These are phyloP conservation scores for Pseudovirgaria hyperparasitica DNA, from an alignment of 2,329 filamentous ascomycete genomes.

Conservation along the genomic window DNA sequence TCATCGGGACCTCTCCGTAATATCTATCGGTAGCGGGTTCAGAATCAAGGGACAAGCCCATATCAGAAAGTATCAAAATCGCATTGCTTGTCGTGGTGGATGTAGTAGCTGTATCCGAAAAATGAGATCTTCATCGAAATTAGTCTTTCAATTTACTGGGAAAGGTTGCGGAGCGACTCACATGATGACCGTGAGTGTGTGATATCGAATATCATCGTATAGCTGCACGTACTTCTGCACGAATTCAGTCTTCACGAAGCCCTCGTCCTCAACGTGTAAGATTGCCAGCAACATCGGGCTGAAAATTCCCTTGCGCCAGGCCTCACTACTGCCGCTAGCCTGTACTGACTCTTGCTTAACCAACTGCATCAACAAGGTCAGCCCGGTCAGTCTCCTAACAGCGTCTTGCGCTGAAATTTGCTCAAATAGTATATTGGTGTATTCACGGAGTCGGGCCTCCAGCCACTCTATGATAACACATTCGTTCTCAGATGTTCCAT, in stretches of 20 bases:
- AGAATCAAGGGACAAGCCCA: too few relatives aligned
- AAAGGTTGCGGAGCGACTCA: too few relatives aligned
- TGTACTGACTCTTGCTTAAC: constrained; percentile 59
- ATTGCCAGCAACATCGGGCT: constrained; percentile 50
- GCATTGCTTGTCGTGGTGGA: too few relatives aligned
- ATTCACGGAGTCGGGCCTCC: constrained; percentile 60
- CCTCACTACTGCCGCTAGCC: constrained; percentile 41
- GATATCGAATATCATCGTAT: constrained; percentile 76
- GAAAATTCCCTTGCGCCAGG: constrained; percentile 58
- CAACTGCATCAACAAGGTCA: constrained; percentile 72
- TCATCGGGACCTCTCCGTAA: constrained; percentile 51
- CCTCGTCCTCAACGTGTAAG: constrained; percentile 43
- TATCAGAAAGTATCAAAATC: too few relatives aligned
- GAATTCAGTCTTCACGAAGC: constrained; percentile 57
- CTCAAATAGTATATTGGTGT: constrained; percentile 47
- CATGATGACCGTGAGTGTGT: constrained; percentile 64
- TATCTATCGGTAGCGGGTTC: constrained; percentile 57
- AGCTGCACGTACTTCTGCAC: constrained; percentile 64
- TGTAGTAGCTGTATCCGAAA: too few relatives aligned
- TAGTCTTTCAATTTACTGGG: too few relatives aligned
- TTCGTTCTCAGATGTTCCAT: constrained; percentile 59
- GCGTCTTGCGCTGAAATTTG: constrained; percentile 45
- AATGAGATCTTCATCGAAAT: too few relatives aligned
- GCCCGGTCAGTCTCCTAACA: constrained; percentile 51
- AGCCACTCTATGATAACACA: constrained; percentile 65